A percentile compares a stretch with the other conserved stretches of the same genome.
Conservation (phyloP, 2,329 filamentous ascomycete species). For the Aspergillus ochraceoroseus region DNA sequence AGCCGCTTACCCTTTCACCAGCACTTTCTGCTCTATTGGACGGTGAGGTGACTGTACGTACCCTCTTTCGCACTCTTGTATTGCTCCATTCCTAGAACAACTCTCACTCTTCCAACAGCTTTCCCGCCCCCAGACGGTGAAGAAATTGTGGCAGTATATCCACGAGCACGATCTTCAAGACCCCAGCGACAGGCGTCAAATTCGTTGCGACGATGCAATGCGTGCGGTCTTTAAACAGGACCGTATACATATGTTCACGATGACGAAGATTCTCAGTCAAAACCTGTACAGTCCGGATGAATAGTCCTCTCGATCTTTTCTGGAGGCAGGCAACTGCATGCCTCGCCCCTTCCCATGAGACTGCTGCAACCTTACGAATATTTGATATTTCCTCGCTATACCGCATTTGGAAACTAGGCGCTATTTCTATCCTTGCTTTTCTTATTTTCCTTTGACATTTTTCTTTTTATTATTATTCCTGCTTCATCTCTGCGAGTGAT, state of each 20-base stretch:
- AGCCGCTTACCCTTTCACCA: constrained; percentile 45
- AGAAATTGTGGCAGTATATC: constrained; percentile 94
- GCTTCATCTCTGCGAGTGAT: constrained; percentile 7
- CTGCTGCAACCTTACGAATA: constrained; percentile 26
- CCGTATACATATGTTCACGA: constrained; percentile 96
- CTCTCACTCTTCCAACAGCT: constrained; percentile 52
- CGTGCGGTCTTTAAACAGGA: constrained; percentile 86
- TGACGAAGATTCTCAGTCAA: constrained; percentile 92
- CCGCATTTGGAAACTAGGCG: constrained; percentile 33
- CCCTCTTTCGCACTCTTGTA: not conserved
- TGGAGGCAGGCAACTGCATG: constrained; percentile 12
- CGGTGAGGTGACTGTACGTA: constrained; percentile 43
- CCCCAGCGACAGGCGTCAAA: constrained; percentile 84
- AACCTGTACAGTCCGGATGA: constrained; percentile 85
- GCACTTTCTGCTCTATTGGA: constrained; percentile 44
- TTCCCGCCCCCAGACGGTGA: constrained; percentile 90
- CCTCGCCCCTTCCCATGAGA: constrained; percentile 6
- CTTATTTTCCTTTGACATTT: constrained; percentile 9
- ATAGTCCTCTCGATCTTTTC: constrained; percentile 30
- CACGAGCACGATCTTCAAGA: constrained; percentile 85
- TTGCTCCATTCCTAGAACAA: not conserved
- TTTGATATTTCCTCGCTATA: constrained; percentile 18
- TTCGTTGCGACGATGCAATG: constrained; percentile 87
- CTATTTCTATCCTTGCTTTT: constrained; percentile 18
- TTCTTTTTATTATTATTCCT: constrained; percentile 2